A percentile compares a stretch with the other conserved stretches of the same genome.
phyloP scores from a whole-genome alignment of 2,329 filamentous ascomycete species.

The Colletotrichum caudatum region DNA sequence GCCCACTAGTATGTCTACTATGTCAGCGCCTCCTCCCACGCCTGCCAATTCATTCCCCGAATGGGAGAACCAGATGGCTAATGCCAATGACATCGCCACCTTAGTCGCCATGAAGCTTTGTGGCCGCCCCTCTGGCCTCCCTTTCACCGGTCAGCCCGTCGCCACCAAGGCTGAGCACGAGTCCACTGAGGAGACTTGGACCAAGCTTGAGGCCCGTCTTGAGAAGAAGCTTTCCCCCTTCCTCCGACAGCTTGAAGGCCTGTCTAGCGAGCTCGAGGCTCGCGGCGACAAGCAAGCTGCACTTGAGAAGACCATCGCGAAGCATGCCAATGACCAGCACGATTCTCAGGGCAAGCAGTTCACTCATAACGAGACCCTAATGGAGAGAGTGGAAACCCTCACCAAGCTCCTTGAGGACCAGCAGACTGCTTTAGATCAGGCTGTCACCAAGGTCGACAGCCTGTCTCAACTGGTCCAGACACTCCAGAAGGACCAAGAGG shows the following conservation, averaged over 20 bases:
- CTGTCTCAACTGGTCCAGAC: neutral
- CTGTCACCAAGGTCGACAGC: neutral
- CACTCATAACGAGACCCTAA: neutral
- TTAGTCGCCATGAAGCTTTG: conserved; percentile 1
- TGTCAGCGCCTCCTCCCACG: neutral
- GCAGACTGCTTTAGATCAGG: neutral
- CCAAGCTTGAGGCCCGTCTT: neutral
- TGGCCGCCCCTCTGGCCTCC: neutral
- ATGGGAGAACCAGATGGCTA: neutral
- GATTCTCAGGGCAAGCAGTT: neutral
- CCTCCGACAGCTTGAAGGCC: neutral
- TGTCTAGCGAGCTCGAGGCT: neutral
- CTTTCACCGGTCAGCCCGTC: neutral
- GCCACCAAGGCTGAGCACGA: neutral
- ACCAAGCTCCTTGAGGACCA: neutral
- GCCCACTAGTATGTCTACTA: neutral
- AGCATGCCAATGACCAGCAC: neutral
- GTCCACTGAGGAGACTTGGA: neutral
- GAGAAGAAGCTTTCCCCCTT: neutral
- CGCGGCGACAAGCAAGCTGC: neutral
- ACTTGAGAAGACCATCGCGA: neutral
- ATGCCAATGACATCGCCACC: neutral
- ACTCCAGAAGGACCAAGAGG: neutral
- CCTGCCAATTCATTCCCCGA: neutral
- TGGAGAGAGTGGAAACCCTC: neutral